A percentile compares a stretch with the other conserved stretches of the same genome.
Conservation (phyloP, 306 rosid species). For the Vigna angularis region DNA sequence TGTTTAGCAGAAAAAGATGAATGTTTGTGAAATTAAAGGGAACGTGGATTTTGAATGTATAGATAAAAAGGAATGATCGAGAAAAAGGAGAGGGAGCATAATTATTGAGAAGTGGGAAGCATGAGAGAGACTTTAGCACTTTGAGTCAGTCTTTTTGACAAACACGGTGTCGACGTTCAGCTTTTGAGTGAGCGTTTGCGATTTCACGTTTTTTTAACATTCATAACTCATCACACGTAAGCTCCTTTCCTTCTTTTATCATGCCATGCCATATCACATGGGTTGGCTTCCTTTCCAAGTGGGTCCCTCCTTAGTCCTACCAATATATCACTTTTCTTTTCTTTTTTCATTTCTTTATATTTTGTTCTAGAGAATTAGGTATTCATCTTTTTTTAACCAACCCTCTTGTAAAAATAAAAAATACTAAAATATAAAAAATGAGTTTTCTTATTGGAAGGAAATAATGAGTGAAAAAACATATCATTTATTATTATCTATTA, state of each 20-base stretch:
- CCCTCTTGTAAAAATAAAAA: too few relatives aligned
- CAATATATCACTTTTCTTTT: not conserved
- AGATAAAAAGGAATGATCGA: conserved; percentile 6
- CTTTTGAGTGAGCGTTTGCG: not conserved
- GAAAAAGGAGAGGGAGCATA: not conserved
- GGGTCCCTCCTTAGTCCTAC: not conserved
- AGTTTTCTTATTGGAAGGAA: too few relatives aligned
- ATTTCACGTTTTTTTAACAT: not conserved
- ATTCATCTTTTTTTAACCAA: too few relatives aligned
- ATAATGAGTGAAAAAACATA: too few relatives aligned
- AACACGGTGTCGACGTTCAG: not conserved
- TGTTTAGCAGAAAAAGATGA: too few relatives aligned
- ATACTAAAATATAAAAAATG: too few relatives aligned
- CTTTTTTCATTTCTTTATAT: not conserved
- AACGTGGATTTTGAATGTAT: too few relatives aligned
- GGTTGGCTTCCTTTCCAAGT: not conserved
- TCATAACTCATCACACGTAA: not conserved
- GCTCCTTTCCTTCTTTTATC: not conserved
- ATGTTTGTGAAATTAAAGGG: too few relatives aligned
- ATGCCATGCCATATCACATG: conserved; percentile 10
- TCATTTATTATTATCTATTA: too few relatives aligned
- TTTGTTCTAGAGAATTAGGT: too few relatives aligned
- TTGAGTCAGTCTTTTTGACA: not conserved
- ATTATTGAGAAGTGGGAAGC: conserved; percentile 12
- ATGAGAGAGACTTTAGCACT: not conserved